Evolutionary conservation across 202 grass and related monocot species (phyloP), one percentile per base, ranked within the genome.

Genomic region (Dendrocalamus latiflorus): DNA sequence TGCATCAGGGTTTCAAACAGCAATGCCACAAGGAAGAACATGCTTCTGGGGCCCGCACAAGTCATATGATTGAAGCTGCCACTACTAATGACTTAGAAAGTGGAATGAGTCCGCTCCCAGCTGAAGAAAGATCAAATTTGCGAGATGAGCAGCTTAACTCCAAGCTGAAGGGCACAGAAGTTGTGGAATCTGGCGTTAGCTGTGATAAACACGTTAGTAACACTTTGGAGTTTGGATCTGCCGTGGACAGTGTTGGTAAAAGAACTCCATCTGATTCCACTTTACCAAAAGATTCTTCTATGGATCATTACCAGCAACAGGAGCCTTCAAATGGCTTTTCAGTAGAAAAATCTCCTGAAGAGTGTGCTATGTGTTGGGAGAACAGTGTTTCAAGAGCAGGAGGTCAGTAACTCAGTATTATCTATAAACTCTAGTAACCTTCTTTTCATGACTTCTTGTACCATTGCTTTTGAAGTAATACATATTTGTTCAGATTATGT

Each of bases 391-490:
- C 24, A 36, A 65, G 18, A 56, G 34, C 20, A 36, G 43, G 33
- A 81, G 77, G 87, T 85, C 21, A 59, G 87, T 85, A 78, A 83
- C n/a, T n/a, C n/a, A 83, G 6, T 38, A 54, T 47, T 22, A 41
- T 76, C 43, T 76, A 41, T 54, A 17, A 62, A 16, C 12, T 36
- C 25, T 74, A 53, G 4, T 75, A 62, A 6, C 34, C 9, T 60
- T 34, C 1, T 61, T 72, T 49, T 81, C 17, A 22, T 60, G 66
- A 45, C 33, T 20, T 71, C 54, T 42, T 62, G 12, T 80, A 75
- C 34, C 36, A 28, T 80, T 65, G n/a, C 15, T 84, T 78, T 83
- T 72, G 37, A 72, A 67, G 1, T 80, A 55, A 80, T 76, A 12
- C 44, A 34, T 54, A 57, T 73, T 74, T 81, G 11, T 83, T 64